Conservation (phyloP, 1,284 basidiomycete genomes). For the Cutaneotrichosporon arboriforme region DNA sequence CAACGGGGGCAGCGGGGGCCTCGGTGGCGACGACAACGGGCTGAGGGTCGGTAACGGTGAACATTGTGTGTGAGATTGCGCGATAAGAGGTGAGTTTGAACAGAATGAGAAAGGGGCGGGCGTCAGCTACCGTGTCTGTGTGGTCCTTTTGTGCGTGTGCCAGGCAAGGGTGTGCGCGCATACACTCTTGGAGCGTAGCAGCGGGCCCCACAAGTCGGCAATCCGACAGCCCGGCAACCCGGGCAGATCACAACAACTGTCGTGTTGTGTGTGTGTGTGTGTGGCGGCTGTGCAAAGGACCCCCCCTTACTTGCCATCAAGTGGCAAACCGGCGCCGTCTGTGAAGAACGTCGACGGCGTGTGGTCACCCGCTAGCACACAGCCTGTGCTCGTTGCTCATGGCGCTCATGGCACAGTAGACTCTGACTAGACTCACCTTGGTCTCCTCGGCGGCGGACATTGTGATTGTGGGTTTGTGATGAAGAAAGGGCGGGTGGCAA, state of each 20-base stretch:
- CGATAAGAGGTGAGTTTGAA: not conserved
- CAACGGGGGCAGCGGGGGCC: slow-evolving; percentile 16
- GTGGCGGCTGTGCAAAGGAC: no score
- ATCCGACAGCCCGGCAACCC: no score
- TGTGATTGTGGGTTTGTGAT: slow-evolving; percentile 1
- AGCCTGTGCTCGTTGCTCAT: no score
- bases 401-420: no score
- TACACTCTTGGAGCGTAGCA: not conserved
- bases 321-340: no score
- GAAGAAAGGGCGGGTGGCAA: slow-evolving; percentile 7
- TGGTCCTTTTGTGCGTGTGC: not conserved
- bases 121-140: not conserved
- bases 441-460: slow-evolving; percentile 23
- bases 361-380: no score
- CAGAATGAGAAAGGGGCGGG: not conserved
- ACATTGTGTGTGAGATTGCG: not conserved
- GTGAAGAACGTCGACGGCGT: no score
- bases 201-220: not conserved
- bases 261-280: no score
- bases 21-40: slow-evolving; percentile 6
- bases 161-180: not conserved
- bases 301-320: no score
- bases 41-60: not conserved
- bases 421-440: slow-evolving; percentile 19
- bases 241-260: no score